Percentiles rank a stretch among this genome's conserved stretches.
Evolutionary conservation across 2,329 filamentous ascomycete species (phyloP).

Genomic region (Pseudogymnoascus sp.): DNA sequence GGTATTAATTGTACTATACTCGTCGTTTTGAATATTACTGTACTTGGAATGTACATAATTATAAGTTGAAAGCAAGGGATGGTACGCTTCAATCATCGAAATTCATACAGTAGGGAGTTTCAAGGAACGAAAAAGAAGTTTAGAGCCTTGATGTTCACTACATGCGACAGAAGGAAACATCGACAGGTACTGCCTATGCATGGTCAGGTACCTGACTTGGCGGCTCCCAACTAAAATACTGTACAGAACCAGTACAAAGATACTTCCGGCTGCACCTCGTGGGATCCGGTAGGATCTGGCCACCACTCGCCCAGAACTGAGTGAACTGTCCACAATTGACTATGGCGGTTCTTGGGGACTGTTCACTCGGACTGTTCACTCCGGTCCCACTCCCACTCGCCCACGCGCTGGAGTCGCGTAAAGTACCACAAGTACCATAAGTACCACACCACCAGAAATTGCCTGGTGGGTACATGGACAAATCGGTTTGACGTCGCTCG

Average conservation of each 20-base stretch:
- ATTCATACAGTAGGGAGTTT: not conserved
- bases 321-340: not conserved
- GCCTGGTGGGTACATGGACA: not conserved
- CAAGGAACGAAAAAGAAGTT: not conserved
- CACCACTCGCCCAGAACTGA: not conserved
- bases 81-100: not conserved
- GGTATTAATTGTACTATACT: not conserved
- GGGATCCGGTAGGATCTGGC: not conserved
- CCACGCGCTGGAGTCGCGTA: not conserved
- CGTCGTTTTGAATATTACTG: not conserved
- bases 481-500: not conserved
- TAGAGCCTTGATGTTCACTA: not conserved
- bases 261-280: not conserved
- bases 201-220: conserved; percentile 1
- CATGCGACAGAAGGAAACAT: conserved; percentile 7
- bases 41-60: not conserved
- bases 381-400: not conserved
- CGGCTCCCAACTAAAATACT: not conserved
- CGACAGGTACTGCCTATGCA: conserved; percentile 2
- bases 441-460: not conserved
- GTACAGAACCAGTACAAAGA: not conserved
- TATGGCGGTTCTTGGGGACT: not conserved
- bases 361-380: not conserved
- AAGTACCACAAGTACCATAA: not conserved
- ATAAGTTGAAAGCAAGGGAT: not conserved